A percentile compares a stretch with the other conserved stretches of the same genome.
These are phyloP conservation scores for Neurospora sp. DNA, from an alignment of 495 filamentous ascomycete genomes.

Conservation along the genomic window DNA sequence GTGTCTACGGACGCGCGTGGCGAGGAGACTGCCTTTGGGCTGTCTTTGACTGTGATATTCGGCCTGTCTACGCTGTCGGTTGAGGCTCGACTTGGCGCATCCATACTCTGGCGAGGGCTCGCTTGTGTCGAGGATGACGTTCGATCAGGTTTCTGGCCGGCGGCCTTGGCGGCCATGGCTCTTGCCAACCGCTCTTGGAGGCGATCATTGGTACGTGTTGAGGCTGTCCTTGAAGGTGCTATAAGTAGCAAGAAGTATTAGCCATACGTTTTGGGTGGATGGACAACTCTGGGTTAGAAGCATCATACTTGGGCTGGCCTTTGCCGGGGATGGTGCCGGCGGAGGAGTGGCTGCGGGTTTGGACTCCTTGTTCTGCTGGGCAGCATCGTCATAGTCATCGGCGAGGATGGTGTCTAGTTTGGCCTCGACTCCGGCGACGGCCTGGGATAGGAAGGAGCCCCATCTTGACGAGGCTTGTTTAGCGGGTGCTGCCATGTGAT, in stretches of 20 bases:
- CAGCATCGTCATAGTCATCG: conserved; percentile 48
- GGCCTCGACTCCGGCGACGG: conserved; percentile 89
- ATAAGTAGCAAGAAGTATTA: conserved; percentile 8
- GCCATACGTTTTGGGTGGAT: background rate
- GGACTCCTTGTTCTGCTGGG: conserved; percentile 19
- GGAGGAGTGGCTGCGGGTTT: conserved; percentile 11
- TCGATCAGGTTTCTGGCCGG: conserved; percentile 1
- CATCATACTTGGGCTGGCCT: conserved; percentile 19
- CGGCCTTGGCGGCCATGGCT: conserved; percentile 39
- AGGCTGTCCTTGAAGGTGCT: conserved; percentile 41
- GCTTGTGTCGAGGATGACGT: conserved; percentile 15
- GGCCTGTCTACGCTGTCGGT: conserved; percentile 15
- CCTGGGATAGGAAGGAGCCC: conserved; percentile 83
- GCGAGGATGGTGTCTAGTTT: conserved; percentile 84
- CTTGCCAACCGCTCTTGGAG: conserved; percentile 78
- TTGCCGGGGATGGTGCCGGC: conserved; percentile 18
- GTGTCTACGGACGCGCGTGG: conserved; percentile 14
- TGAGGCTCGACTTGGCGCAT: conserved; percentile 18
- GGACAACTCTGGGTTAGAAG: background rate
- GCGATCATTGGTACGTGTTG: conserved; percentile 54
- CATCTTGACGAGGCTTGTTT: conserved; percentile 43
- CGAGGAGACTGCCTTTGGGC: conserved; percentile 2
- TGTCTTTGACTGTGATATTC: conserved; percentile 9
- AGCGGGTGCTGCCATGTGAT: conserved; percentile 17
- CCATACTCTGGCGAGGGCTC: conserved; percentile 25